Evolutionary conservation across 805 yeast genomes (phyloP).

Genomic region (Geotrichum ghanense): DNA sequence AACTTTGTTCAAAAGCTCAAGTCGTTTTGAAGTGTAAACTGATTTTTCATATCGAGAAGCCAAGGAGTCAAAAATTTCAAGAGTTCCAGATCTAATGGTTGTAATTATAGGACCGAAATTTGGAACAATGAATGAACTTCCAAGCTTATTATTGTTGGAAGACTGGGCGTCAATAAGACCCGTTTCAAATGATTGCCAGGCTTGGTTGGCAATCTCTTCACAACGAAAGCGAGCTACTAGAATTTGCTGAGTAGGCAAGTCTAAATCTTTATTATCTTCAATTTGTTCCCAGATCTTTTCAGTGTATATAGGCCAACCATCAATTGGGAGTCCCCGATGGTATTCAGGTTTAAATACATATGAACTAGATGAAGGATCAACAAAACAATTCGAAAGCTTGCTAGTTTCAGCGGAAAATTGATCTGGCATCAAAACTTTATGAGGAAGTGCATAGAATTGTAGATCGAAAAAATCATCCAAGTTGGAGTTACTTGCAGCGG

Average conservation of each 20-base stretch:
- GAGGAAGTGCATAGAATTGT: constrained; percentile 70
- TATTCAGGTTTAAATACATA: constrained; percentile 55
- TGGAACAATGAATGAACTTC: constrained; percentile 11
- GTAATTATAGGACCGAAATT: constrained; percentile 34
- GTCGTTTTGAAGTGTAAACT: constrained; percentile 58
- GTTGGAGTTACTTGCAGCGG: constrained; percentile 36
- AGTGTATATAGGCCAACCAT: constrained; percentile 92
- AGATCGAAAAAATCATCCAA: constrained; percentile 77
- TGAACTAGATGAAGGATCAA: constrained; percentile 20
- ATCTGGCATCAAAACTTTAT: constrained; percentile 71
- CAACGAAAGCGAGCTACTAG: constrained; percentile 91
- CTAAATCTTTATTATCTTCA: constrained; percentile 84
- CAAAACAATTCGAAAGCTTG: constrained; percentile 52
- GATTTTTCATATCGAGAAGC: constrained; percentile 65
- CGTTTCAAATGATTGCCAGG: constrained; percentile 34
- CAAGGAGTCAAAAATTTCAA: constrained; percentile 47
- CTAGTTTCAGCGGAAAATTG: constrained; percentile 52
- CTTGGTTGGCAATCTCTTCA: constrained; percentile 64
- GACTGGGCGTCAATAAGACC: constrained; percentile 26
- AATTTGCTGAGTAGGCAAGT: constrained; percentile 92
- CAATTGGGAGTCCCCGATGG: constrained; percentile 81
- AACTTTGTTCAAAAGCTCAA: constrained; percentile 36
- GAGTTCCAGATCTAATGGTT: constrained; percentile 33
- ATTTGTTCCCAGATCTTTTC: constrained; percentile 91
- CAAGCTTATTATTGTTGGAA: constrained; percentile 16